These are phyloP conservation scores for Poterioochromonas sp. DNA, from an alignment of 352 stramenopile species.

Conservation along the genomic window DNA sequence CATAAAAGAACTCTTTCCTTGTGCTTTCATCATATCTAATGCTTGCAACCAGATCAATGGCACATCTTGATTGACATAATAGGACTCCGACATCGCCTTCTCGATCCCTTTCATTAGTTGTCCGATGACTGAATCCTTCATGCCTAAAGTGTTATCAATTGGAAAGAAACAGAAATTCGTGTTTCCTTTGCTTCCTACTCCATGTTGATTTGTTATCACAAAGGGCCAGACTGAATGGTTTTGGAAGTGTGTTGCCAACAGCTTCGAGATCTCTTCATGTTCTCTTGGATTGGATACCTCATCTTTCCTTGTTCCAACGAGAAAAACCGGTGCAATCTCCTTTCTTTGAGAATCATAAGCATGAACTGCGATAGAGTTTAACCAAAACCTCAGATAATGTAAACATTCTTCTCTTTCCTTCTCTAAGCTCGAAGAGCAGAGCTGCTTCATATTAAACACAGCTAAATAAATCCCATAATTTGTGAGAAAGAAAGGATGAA, in stretches of 20 bases:
- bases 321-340: neutral
- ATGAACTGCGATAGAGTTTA: neutral
- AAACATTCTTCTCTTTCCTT: neutral
- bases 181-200: neutral
- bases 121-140: neutral
- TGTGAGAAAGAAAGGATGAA: constrained; percentile 41
- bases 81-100: neutral
- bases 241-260: neutral
- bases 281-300: neutral
- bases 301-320: constrained; percentile 18
- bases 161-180: neutral
- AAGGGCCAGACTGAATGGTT: neutral
- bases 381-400: neutral
- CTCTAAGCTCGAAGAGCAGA: neutral
- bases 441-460: constrained; percentile 37
- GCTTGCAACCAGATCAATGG: neutral
- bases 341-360: neutral
- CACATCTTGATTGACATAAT: neutral
- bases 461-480: constrained; percentile 37
- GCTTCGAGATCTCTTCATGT: neutral
- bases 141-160: neutral
- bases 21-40: neutral
- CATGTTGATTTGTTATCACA: neutral
- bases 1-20: neutral
- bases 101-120: neutral